Conservation (phyloP, 768 basidiomycete genomes). For the Trametes punicea region DNA sequence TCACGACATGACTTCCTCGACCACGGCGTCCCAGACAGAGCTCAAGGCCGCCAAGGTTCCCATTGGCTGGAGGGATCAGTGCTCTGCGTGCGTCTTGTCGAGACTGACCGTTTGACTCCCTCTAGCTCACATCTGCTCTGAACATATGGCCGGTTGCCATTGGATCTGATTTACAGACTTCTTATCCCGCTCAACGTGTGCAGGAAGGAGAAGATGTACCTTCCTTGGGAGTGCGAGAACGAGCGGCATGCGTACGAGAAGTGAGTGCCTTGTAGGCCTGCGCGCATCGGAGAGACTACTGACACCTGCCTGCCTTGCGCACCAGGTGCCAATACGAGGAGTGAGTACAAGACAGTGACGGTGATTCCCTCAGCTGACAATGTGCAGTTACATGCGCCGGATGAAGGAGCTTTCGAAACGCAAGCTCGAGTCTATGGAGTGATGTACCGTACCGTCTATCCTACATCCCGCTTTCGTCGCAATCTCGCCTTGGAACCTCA, state of each 20-base stretch:
- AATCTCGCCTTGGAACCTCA: background rate
- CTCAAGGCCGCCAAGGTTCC: constrained; percentile 75
- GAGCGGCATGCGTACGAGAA: constrained; percentile 85
- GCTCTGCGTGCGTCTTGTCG: constrained; percentile 71
- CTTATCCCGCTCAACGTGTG: constrained; percentile 87
- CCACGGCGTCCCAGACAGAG: constrained; percentile 80
- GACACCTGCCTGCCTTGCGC: background rate
- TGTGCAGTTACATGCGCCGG: constrained; percentile 72
- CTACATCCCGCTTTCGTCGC: constrained; percentile 8
- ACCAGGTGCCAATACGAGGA: constrained; percentile 92
- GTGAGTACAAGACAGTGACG: constrained; percentile 38
- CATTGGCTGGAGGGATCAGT: constrained; percentile 82
- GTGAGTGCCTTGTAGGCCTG: constrained; percentile 39
- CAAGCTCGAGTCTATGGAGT: constrained; percentile 45
- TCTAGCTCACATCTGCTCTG: too few relatives aligned
- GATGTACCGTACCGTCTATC: constrained; percentile 4
- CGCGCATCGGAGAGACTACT: background rate
- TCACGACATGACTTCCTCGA: constrained; percentile 59
- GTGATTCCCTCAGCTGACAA: background rate
- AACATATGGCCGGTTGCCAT: too few relatives aligned
- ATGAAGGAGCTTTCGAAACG: constrained; percentile 82
- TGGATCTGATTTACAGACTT: constrained; percentile 49
- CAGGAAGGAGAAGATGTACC: constrained; percentile 69
- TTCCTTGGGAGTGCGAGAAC: constrained; percentile 93
- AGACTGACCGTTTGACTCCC: background rate